phyloP scores from a whole-genome alignment of 306 rosid species.

The Carpinus fangiana region DNA sequence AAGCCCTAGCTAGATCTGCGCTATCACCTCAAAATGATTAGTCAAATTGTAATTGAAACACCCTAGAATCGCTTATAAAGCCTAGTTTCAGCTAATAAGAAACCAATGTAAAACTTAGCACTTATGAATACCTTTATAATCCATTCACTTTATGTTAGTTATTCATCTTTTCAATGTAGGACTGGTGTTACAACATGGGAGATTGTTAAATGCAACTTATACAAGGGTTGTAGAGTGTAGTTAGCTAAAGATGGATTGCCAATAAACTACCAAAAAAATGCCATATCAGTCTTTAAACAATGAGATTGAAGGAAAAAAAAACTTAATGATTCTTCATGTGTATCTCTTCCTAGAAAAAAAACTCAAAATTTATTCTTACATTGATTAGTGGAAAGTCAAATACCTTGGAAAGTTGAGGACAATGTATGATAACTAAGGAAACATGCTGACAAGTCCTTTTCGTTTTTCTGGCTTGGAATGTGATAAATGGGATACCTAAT shows the following conservation, averaged over 20 bases:
- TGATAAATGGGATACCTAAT: conserved; percentile 81
- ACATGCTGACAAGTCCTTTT: conserved; percentile 66
- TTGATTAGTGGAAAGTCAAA: background rate
- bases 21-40: no score
- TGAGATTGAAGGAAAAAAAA: background rate
- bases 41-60: no score
- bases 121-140: no score
- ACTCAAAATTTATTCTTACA: background rate
- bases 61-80: no score
- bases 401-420: conserved; percentile 84
- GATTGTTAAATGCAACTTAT: background rate
- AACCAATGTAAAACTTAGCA: no score
- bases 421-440: conserved; percentile 80
- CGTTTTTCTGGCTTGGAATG: conserved; percentile 55
- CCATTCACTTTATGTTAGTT: no score
- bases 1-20: no score
- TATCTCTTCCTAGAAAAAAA: background rate
- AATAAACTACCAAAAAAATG: conserved; percentile 1
- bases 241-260: background rate
- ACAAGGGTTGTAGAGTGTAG: background rate
- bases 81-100: no score
- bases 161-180: no score
- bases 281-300: background rate
- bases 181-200: background rate
- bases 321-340: background rate